Base-by-base conservation (phyloP, 805 yeast species). In the Barnettozyma populi region DNA sequence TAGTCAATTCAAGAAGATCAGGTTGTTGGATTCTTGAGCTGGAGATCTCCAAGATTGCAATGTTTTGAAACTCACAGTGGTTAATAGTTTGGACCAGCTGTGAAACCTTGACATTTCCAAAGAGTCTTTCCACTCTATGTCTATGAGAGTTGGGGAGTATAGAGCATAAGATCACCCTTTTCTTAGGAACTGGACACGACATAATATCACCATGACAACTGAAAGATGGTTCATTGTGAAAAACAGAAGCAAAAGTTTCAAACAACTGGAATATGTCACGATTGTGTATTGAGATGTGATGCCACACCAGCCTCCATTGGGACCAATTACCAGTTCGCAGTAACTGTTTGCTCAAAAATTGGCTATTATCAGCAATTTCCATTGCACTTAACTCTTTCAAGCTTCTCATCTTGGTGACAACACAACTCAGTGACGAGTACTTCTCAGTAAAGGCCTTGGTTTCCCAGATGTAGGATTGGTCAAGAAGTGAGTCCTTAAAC, bases 61-160 rank as follows among this genome's bases (percentile, higher is more conserved):
- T 10, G 32, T 60, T 52, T 0, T 46, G 18, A 24, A 57, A 60
- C 5, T 36, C n/a, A 16, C 39, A 48, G 10, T 41, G 9, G 42
- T 53, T 53, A 24, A 60, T 44, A 1, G 52, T 24, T 8, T 41
- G 38, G 11, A 51, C 49, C n/a, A 59, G 44, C 7, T 45, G 44
- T 2, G 55, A 43, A 11, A 55, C 34, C 7, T 49, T 41, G 13
- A 63, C 36, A 49, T 68, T 67, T 4, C 55, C 48, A 36, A 57
- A 64, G 2, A 68, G 48, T 6, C 70, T 59, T 49, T 69, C 73
- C n/a, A 68, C 53, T 27, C 73, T 48, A 48, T 68, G 71, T 32
- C 57, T 59, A 16, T 46, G 43, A 0, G 55, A 23, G 1, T 49
- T 46, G n/a, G 67, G 60, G 0, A 55, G 41, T 9, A 52, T 44